These are phyloP conservation scores for Fusarium continuum DNA, from an alignment of 2,329 filamentous ascomycete species.

Conservation along the genomic window DNA sequence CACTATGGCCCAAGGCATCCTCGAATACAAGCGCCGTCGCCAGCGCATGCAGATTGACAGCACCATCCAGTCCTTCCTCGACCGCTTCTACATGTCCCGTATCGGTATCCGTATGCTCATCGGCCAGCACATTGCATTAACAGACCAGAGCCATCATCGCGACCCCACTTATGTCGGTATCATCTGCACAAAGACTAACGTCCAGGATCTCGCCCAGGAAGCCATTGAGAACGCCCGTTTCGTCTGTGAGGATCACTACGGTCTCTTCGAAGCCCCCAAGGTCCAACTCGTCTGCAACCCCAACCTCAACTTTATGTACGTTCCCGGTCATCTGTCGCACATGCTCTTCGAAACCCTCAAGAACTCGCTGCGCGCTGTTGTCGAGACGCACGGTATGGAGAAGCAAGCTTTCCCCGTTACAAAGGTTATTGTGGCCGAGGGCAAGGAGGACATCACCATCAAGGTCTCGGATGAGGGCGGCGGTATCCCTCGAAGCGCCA, in stretches of 20 bases:
- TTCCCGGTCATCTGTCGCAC: conserved; percentile 96
- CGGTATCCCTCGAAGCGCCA: conserved; percentile 90
- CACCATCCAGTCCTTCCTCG: conserved; percentile 96
- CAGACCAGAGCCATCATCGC: conserved; percentile 87
- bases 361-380: conserved; percentile 95
- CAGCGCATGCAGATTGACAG: conserved; percentile 99
- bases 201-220: conserved; percentile 92
- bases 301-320: conserved; percentile 98
- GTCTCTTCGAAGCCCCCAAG: conserved; percentile 94
- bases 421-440: conserved; percentile 97
- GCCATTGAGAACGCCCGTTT: conserved; percentile 99
- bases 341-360: conserved; percentile 99
- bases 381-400: conserved; percentile 93
- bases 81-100: conserved; percentile 99
- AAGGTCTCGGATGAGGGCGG: conserved; percentile 98
- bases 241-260: conserved; percentile 98
- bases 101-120: conserved; percentile 99
- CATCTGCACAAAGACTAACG: conserved; percentile 98
- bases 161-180: conserved; percentile 97
- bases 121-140: conserved; percentile 96
- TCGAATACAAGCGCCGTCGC: conserved; percentile 96
- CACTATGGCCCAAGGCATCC: conserved; percentile 95
- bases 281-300: conserved; percentile 96
- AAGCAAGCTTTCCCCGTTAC: conserved; percentile 96
- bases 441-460: conserved; percentile 98